Evolutionary conservation across 1,284 basidiomycete genomes (phyloP), one percentile per base, ranked within the genome.

Genomic region (Ustilago vetiveriae): DNA sequence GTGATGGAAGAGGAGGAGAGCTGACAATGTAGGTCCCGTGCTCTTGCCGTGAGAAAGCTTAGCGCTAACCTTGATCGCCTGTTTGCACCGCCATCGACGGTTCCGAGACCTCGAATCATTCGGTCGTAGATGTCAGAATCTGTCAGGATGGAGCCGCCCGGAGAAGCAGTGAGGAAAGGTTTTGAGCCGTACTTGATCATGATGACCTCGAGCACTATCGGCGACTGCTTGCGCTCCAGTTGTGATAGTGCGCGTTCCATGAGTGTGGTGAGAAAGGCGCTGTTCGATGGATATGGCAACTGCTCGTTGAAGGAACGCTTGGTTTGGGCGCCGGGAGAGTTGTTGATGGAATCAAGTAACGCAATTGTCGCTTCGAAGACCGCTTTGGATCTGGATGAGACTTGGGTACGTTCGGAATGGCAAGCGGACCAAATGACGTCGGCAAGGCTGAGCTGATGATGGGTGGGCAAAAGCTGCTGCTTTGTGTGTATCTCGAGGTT

Each of bases 351-450:
- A 24, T 60, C 35, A 9, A 70, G 36, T 8, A 70, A 35, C 2
- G 36, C 33, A 32, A 70, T 36, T 38, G 62, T 33, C 9, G 56
- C 47, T 24, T 70, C 67, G 16, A 65, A 55, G n/a, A 65, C 52
- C 22, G 56, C 47, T 16, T 60, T 70, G 33, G 56, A 60, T 19
- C 67, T 27, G 19, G 56, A 66, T 0, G 62, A 59, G 2, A 70
- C 56, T 17, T 70, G 67, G 0, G 67, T 65, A 13, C 62, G 38
- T 21, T 70, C 67, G 16, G 57, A 60, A 24, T 57, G 56, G 10
- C 67, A 70, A 10, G 67, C 56, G n/a, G 67, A 65, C 67, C 67
- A 70, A 33, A 70, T 51, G 29, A 70, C 45, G 26, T 70, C 53
- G 36, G 60, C 57, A 10, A 70, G 37, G 27, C 51, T 47, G 42